A percentile compares a stretch with the other conserved stretches of the same genome.
phyloP scores from a whole-genome alignment of 495 filamentous ascomycete species.

The Tuber aestivum region DNA sequence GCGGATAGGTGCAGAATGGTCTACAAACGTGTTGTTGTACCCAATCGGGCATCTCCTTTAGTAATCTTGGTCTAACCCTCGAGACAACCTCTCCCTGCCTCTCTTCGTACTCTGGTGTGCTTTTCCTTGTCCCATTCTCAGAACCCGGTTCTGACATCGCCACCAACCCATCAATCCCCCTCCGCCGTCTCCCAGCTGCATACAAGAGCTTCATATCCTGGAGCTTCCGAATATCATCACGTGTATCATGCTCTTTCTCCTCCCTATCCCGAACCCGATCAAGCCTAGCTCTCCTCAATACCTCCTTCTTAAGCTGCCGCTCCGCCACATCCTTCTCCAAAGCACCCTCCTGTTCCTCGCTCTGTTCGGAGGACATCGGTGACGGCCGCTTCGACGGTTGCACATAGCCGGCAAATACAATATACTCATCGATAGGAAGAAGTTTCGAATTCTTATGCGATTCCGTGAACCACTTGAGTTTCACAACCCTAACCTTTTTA shows the following conservation, averaged over 20 bases:
- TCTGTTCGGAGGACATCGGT: conserved; percentile 22
- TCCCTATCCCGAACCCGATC: conserved; percentile 9
- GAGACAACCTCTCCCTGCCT: conserved; percentile 1
- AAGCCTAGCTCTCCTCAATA: conserved; percentile 18
- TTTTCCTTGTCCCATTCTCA: conserved; percentile 4
- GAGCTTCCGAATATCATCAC: conserved; percentile 3
- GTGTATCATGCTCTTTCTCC: background rate
- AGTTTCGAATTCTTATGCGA: conserved; percentile 52
- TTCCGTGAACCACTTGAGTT: conserved; percentile 66
- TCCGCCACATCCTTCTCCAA: conserved; percentile 38
- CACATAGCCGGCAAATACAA: conserved; percentile 53
- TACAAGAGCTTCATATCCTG: background rate
- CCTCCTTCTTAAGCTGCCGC: conserved; percentile 21
- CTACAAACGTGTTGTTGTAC: conserved; percentile 48
- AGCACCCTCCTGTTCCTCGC: conserved; percentile 43
- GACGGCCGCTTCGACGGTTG: conserved; percentile 20
- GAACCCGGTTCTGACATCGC: conserved; percentile 5
- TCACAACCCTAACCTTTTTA: conserved; percentile 52
- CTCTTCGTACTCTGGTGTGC: conserved; percentile 28
- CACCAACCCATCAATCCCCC: conserved; percentile 17
- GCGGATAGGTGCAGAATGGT: conserved; percentile 41
- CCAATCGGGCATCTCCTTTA: conserved; percentile 47
- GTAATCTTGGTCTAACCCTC: conserved; percentile 6
- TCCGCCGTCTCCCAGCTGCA: conserved; percentile 11
- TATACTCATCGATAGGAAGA: conserved; percentile 57